Evolutionary conservation across 2,329 filamentous ascomycete genomes (phyloP), one percentile per base, ranked within the genome.

Genomic region (Botrytis pseudocinerea): DNA sequence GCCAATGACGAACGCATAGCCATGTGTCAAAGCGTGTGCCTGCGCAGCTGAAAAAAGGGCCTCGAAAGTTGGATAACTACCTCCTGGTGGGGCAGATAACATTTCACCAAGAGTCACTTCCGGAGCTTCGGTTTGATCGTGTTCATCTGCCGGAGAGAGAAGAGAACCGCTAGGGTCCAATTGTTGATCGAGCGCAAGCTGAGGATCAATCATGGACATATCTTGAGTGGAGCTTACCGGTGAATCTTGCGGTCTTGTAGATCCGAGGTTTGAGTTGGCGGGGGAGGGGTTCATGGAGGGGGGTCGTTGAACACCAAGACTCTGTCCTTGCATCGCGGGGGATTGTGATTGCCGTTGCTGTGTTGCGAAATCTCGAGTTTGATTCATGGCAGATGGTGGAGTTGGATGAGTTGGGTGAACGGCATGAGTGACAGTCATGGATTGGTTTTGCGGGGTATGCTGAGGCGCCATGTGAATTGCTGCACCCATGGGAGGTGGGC

Each of bases 1-100:
- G 2, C 89, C 89, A 79, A 91, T 91, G 74, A 91, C 89, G 69
- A 91, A 90, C 12, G 89, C 89, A 80, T 91, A 91, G 64, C 89
- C 89, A 61, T 91, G 89, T 25, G 89, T 90, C 0, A 89, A 90
- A 78, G 89, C 91, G 78, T 91, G 91, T n/a, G 85, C 83, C 73
- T 91, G 82, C 28, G 91, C 89, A 44, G 87, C 87, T 79, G 90
- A 88, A 78, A 91, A 89, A 14, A 91, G 87, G 12, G 88, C 88
- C 74, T 91, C 89, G 40, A 91, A 83, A 2, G 88, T 91, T 2
- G 88, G 85, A 76, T 89, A 91, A 76, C 87, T 90, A 10, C 89
- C 89, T 77, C 91, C 88, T 1, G 89, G 89, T 6, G 89, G 89
- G 25, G 80, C 74, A 46, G 78, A 78, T 18, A 81, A 76, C 79